phyloP scores from a whole-genome alignment of 345 rosid genomes.

The Corchorus olitorius region DNA sequence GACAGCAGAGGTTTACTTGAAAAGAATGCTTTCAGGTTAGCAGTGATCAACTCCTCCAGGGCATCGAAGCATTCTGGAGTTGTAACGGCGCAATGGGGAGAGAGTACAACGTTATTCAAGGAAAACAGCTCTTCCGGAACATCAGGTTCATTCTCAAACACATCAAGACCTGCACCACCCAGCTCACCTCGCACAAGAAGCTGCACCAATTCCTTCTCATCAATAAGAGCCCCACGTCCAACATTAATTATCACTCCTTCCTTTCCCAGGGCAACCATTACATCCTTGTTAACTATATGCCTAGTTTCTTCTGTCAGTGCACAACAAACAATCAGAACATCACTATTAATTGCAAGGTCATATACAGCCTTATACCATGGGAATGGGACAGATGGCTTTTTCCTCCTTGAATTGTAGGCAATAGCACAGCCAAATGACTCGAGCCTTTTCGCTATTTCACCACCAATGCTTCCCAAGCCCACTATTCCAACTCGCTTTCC shows the following conservation, averaged over 20 bases:
- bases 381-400: constrained; percentile 32
- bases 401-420: constrained; percentile 33
- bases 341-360: constrained; percentile 36
- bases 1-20: constrained; percentile 24
- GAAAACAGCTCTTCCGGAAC: constrained; percentile 28
- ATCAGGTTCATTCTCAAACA: constrained; percentile 44
- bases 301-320: constrained; percentile 36
- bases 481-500: constrained; percentile 42
- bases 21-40: constrained; percentile 42
- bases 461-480: constrained; percentile 40
- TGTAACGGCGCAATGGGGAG: constrained; percentile 36
- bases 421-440: constrained; percentile 38
- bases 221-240: constrained; percentile 39
- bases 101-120: constrained; percentile 40
- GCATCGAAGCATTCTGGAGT: constrained; percentile 38
- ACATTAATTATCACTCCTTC: constrained; percentile 38
- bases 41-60: constrained; percentile 28
- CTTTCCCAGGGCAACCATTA: constrained; percentile 33
- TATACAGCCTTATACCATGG: constrained; percentile 22
- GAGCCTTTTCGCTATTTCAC: constrained; percentile 37
- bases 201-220: constrained; percentile 42
- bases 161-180: constrained; percentile 45
- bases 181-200: constrained; percentile 38
- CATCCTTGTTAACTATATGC: constrained; percentile 38
- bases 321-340: constrained; percentile 39